phyloP scores from a whole-genome alignment of 768 basidiomycete species.

The Suillus subaureus region DNA sequence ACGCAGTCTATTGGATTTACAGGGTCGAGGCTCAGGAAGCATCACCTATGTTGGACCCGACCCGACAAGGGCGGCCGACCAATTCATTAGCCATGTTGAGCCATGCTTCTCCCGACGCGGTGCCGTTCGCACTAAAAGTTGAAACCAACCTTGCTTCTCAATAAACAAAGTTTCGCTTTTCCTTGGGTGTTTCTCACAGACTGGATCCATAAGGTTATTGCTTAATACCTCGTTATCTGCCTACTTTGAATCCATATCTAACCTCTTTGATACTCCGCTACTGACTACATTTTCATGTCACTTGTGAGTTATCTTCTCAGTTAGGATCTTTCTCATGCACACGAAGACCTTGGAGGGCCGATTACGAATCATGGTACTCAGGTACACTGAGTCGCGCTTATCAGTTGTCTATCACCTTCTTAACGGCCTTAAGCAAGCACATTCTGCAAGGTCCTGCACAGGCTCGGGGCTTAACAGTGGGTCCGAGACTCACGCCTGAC shows the following conservation, averaged over 20 bases:
- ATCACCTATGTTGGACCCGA: neutral
- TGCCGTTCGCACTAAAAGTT: neutral
- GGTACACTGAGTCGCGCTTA: slow-evolving; percentile 5
- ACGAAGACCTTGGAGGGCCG: too few relatives aligned
- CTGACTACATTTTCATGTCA: too few relatives aligned
- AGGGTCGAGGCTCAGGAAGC: neutral
- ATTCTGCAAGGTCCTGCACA: neutral
- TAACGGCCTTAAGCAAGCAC: slow-evolving; percentile 7
- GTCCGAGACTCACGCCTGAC: neutral
- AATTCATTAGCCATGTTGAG: neutral
- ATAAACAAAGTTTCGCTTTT: too few relatives aligned
- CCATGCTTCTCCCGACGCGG: slow-evolving; percentile 1
- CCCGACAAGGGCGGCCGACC: neutral
- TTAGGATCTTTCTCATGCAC: neutral
- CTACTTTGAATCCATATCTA: too few relatives aligned
- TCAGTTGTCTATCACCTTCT: slow-evolving; percentile 11
- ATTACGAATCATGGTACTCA: neutral
- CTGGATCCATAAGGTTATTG: neutral
- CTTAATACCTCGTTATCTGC: neutral
- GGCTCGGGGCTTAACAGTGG: neutral
- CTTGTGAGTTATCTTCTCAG: too few relatives aligned
- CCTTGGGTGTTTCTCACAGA: neutral
- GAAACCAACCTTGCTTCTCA: too few relatives aligned
- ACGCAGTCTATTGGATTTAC: neutral
- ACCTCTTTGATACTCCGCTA: too few relatives aligned